Base-by-base conservation (phyloP, 164 flowering plant species). In the Aristolochia californica region DNA sequence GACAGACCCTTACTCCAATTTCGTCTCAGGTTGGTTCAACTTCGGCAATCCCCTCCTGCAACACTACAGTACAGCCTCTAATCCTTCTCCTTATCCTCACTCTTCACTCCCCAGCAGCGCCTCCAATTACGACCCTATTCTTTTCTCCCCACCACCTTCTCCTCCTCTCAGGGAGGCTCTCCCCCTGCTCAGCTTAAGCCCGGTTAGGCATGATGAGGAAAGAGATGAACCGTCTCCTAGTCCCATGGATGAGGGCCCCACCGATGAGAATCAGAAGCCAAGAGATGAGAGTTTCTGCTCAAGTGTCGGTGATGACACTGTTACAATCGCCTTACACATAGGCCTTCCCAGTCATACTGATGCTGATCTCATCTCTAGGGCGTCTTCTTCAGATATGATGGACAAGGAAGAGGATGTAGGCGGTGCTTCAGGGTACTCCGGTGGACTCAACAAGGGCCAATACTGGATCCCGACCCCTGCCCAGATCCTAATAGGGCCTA, bases 391-490 rank as follows among this genome's bases (percentile, higher is more conserved):
- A 53, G 68, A 69, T 43, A 58, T 53, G 44, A 60, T 60, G 45
- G 75, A 66, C 1, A 58, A 69, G 43, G 80, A 72, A 49, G 48
- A 38, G 18, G 80, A 68, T 43, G 79, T 66, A 4, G 64, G 67
- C 56, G 60, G 70, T 34, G 75, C 65, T 44, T 55, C 70, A 52
- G 74, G 70, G 56, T 74, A 56, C 59, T 58, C 68, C 10, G 45
- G 77, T 43, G 69, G 76, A 47, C 80, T 87, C 66, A 79, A 82
- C 75, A 89, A 78, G 71, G 93, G 95, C 5, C 97, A 90, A 59
- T 90, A 87, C 60, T 90, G 97, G 97, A 90, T 90, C 68, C 97
- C 97, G 14, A 85, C 97, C 10, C 95, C 97, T 27, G 70, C 97
- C 26, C 97, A 90, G 79, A 90, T 90, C 65, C 73, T 90, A 62